These are phyloP conservation scores for Tuctoria greenei DNA, from an alignment of 176 grass and related monocot genomes.

Conservation along the genomic window DNA sequence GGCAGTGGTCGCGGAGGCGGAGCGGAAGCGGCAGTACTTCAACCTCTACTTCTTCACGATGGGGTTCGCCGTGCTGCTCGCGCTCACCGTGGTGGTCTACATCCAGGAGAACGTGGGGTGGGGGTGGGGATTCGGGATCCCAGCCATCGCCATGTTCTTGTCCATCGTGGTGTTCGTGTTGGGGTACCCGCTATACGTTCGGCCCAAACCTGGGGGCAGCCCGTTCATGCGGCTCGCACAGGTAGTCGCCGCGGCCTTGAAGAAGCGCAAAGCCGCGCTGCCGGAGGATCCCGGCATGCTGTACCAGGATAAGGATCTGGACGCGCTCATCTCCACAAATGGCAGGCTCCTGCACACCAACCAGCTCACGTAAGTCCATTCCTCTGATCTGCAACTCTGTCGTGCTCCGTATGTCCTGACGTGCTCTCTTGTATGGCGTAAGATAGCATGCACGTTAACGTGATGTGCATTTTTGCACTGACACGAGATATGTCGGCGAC, in stretches of 20 bases:
- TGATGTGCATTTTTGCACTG: constrained; percentile 7
- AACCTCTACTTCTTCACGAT: constrained; percentile 83
- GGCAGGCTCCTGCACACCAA: constrained; percentile 62
- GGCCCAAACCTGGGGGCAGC: constrained; percentile 44
- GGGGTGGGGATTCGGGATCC: constrained; percentile 58
- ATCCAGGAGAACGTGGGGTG: constrained; percentile 72
- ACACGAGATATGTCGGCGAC: neutral
- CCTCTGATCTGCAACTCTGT: neutral
- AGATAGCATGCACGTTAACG: neutral
- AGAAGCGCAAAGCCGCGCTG: constrained; percentile 32
- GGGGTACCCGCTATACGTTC: constrained; percentile 53
- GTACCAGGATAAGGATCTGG: constrained; percentile 68
- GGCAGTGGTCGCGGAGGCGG: neutral
- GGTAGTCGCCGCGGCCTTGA: constrained; percentile 50
- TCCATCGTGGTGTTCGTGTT: constrained; percentile 55
- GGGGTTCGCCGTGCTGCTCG: constrained; percentile 55
- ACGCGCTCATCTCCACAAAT: constrained; percentile 60
- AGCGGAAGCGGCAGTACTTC: constrained; percentile 57
- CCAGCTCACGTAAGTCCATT: constrained; percentile 35
- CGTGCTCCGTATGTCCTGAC: neutral
- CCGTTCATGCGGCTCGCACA: constrained; percentile 54
- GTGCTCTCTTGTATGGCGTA: neutral
- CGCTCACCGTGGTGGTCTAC: constrained; percentile 65
- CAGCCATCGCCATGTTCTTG: constrained; percentile 45
- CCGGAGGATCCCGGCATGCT: constrained; percentile 55